Base-by-base conservation (phyloP, 176 grass and related monocot species). In the Bothriochloa decipiens region DNA sequence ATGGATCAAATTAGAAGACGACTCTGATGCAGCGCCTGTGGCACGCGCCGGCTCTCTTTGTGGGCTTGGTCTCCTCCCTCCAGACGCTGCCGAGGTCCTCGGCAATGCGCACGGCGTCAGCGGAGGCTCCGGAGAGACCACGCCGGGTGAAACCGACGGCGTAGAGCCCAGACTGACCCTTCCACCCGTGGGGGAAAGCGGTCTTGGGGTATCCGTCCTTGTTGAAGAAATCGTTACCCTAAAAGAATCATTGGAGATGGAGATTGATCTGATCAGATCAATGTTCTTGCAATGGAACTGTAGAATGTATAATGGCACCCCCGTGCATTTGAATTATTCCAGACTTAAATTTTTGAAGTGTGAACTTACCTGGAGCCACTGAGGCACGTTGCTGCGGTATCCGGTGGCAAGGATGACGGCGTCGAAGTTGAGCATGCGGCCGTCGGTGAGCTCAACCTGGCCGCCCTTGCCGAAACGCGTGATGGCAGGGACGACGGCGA, bases 141-240 rank as follows among this genome's bases (percentile, higher is more conserved):
- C 87, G 86, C 13, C 81, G 87, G 35, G 93, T 95, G 80, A 98
- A 98, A 8, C 96, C 96, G 32, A 95, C 96, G 26, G 96, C 91
- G 74, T 98, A 98, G 27, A 98, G 6, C 96, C 96, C 93, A 0
- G 89, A 83, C 69, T 85, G 74, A 0, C 96, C 91, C 77, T 91
- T 98, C 89, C 91, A 93, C 0, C 88, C 82, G 58, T 91, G 43
- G 23, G 95, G 95, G 78, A 97, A 97, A 2, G 86, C 49, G 8
- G 77, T 74, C 58, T 78, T 94, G 16, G 95, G 95, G 81, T 85
- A 89, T 2, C 95, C 95, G 45, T 97, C 90, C 80, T 97, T 97
- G 77, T 72, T 81, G 78, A 97, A 97, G 77, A 94, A 92, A 16
- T 85, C 91, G 11, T 29, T 39, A 6, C 37, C 37, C 37, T 39